Evolutionary conservation across 169 alveolate species (phyloP), one percentile per base, ranked within the genome.

Genomic region (Cryptosporidium parvum): DNA sequence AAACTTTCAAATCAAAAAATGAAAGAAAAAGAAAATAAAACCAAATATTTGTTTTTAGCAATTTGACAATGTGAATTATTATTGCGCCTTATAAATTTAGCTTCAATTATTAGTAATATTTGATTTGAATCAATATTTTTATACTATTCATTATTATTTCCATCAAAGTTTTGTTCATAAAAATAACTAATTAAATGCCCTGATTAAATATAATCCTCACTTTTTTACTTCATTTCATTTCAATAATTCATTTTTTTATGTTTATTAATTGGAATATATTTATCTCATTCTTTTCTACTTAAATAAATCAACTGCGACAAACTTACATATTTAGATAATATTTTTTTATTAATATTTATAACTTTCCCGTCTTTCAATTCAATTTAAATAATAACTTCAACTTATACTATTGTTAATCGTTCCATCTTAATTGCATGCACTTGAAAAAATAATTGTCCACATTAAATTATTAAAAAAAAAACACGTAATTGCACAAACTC

Each of bases 401-500:
- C 2, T 8, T 0, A 42, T 9, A 42, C 48, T 0, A 12, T 42
- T 42, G 1, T 9, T 8, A 42, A 42, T 7, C 12, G 7, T 42
- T 53, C 14, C n/a, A 53, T 53, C 16, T 5, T 23, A 56, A 8
- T 16, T 56, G 37, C 67, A 56, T 56, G 67, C 35, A 56, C 21
- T 23, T 1, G 18, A 3, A n/a, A 21, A 56, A 21, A 16, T 23
- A 9, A 5, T 56, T 21, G 37, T 56, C 67, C 67, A 56, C 67
- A 56, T 53, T 21, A 21, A 56, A n/a, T 56, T 23, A 16, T n/a
- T 56, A 21, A 56, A 3, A 56, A 56, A 56, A n/a, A 9, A 56
- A 56, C 67, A 56, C 67, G 67, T 56, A n/a, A 56, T 56, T 56
- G 67, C 39, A 56, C 26, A 21, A 56, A 56, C 21, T 5, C 16